Evolutionary conservation across 169 alveolate genomes (phyloP), one percentile per base, ranked within the genome.

Genomic region (Neospora caninum): DNA sequence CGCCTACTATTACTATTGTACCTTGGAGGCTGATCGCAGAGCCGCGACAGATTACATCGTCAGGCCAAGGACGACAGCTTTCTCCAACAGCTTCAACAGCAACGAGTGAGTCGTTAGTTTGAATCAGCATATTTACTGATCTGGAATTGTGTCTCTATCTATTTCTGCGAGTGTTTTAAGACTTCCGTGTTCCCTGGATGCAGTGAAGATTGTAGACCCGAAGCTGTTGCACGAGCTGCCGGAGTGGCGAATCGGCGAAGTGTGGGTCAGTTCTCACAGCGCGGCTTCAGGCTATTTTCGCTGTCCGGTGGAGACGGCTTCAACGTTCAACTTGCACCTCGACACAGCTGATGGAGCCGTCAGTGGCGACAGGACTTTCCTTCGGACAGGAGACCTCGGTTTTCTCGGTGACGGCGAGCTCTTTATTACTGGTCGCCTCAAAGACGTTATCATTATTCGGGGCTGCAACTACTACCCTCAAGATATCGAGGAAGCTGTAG

Each of bases 331-430:
- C 38, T 87, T 94, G 22, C 86, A 22, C 41, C 39, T n/a, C 42
- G 38, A 34, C 73, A 80, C 94, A 22, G 39, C 69, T 36, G 93
- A 86, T 43, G 69, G 91, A 43, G 67, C 67, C 80, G 53, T 38
- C 43, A 13, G 39, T 6, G 80, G 88, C 0, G 53, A 45, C 41
- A 6, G 41, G 29, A 29, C 34, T 22, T 96, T 86, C 91, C 84
- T 96, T 64, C 93, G 96, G 49, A 96, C 97, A 31, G 97, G 97
- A 31, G 97, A 96, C 84, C 70, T 84, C 88, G 97, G 97, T 7
- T 96, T 96, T 70, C 70, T 92, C 42, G 80, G 88, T 42, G 38
- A 93, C 39, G 73, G 88, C 34, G 95, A 96, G 80, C 64, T 96
- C 87, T 96, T 42, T 92, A 93, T 96, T 43, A 94, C 94, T 29